A percentile compares a stretch with the other conserved stretches of the same genome.
phyloP scores from a whole-genome alignment of 2,329 filamentous ascomycete genomes.

The Clarireedia monteithiana region DNA sequence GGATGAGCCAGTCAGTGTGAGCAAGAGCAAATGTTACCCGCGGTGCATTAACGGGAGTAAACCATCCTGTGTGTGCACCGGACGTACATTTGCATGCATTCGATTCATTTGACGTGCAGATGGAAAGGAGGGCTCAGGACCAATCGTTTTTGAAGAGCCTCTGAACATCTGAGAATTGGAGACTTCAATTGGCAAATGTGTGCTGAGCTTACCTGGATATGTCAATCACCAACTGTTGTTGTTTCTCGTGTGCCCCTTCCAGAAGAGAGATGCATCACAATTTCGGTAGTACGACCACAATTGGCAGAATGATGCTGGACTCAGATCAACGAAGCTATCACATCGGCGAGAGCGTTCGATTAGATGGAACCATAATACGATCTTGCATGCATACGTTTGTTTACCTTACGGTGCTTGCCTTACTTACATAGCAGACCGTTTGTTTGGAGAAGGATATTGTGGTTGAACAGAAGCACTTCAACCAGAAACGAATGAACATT shows the following conservation, averaged over 20 bases:
- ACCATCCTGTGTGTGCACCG: background rate
- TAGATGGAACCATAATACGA: background rate
- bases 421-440: background rate
- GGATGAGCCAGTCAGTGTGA: too few species aligned
- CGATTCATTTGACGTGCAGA: too few species aligned
- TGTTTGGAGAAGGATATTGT: background rate
- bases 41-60: background rate
- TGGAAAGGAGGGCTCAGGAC: too few species aligned
- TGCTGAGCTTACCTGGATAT: too few species aligned
- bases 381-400: slow-evolving; percentile 4
- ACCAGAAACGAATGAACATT: background rate
- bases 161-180: too few species aligned
- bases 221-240: too few species aligned
- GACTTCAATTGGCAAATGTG: too few species aligned
- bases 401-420: background rate
- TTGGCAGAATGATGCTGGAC: background rate
- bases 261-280: background rate
- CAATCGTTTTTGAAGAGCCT: too few species aligned
- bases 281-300: too few species aligned
- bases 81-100: too few species aligned
- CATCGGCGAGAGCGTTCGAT: background rate
- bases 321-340: background rate
- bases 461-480: background rate
- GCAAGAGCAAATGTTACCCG: too few species aligned
- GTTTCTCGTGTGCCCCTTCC: background rate